A percentile compares a stretch with the other conserved stretches of the same genome.
These are phyloP conservation scores for Nemania serpens DNA, from an alignment of 2,329 filamentous ascomycete genomes.

Conservation along the genomic window DNA sequence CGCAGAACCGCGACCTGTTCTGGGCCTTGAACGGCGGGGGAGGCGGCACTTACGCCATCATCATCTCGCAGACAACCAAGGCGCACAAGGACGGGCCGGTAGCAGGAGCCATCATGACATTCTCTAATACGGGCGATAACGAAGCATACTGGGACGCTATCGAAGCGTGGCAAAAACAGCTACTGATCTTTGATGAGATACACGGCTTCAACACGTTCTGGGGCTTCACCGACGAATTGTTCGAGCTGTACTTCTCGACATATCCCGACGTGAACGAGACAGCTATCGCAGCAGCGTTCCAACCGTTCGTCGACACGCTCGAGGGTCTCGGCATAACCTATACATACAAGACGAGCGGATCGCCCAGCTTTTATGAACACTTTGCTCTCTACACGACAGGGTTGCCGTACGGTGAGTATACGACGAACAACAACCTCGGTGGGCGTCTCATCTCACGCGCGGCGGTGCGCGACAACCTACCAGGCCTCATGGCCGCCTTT, in stretches of 20 bases:
- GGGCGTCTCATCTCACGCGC: slow-evolving; percentile 17
- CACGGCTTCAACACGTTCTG: slow-evolving; percentile 8
- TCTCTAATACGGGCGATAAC: slow-evolving; percentile 2
- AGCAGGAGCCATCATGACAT: slow-evolving; percentile 3
- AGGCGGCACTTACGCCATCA: slow-evolving; percentile 14
- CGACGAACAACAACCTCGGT: slow-evolving; percentile 14
- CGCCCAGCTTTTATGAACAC: slow-evolving; percentile 7
- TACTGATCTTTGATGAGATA: slow-evolving; percentile 4
- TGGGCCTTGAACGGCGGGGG: slow-evolving; percentile 19
- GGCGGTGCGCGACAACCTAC: background rate
- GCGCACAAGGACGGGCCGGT: slow-evolving; percentile 4
- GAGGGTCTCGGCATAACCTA: background rate
- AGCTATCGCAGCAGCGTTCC: background rate
- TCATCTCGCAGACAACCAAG: slow-evolving; percentile 2
- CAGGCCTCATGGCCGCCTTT: slow-evolving; percentile 36
- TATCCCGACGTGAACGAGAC: background rate
- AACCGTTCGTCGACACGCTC: background rate
- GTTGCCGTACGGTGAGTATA: background rate
- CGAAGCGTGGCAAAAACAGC: background rate
- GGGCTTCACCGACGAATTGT: background rate
- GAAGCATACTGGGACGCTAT: background rate
- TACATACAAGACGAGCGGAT: background rate
- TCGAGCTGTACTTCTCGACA: slow-evolving; percentile 5
- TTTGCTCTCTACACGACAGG: background rate
- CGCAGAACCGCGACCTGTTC: slow-evolving; percentile 8